A percentile compares a stretch with the other conserved stretches of the same genome.
Evolutionary conservation across 2,329 filamentous ascomycete genomes (phyloP).

Genomic region (Ophiostoma tasmaniense): DNA sequence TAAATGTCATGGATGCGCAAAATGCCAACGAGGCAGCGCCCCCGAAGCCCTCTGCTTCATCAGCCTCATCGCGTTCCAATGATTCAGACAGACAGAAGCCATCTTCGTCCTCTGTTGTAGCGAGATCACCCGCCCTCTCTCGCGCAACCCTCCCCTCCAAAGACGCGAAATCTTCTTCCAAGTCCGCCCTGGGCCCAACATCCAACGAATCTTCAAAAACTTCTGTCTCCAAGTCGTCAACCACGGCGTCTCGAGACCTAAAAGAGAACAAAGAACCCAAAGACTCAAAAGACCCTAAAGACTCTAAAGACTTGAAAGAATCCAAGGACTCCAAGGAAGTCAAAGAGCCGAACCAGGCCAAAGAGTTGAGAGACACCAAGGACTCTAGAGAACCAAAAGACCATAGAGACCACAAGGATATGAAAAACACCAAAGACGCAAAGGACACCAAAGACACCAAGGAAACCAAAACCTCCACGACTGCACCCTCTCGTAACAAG

Average conservation of each 20-base stretch:
- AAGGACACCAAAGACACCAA: not conserved
- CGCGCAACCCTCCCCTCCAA: slow-evolving; percentile 12
- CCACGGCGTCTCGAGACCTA: slow-evolving; percentile 27
- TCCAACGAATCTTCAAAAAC: slow-evolving; percentile 9
- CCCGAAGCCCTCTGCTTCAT: slow-evolving; percentile 50
- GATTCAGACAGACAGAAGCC: slow-evolving; percentile 30
- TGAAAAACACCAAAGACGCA: not conserved
- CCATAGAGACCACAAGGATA: slow-evolving; percentile 24
- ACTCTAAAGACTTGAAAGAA: not conserved
- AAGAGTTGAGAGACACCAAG: not conserved
- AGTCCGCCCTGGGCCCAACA: slow-evolving; percentile 1
- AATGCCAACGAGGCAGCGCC: slow-evolving; percentile 56
- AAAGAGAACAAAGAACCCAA: slow-evolving; percentile 15
- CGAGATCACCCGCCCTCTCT: slow-evolving; percentile 23
- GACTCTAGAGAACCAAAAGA: slow-evolving; percentile 2
- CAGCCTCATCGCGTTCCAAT: slow-evolving; percentile 32
- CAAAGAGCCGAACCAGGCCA: not conserved
- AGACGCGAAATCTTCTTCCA: slow-evolving; percentile 13
- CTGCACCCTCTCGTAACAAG: slow-evolving; percentile 26
- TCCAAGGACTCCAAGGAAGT: not conserved
- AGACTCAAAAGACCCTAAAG: not conserved
- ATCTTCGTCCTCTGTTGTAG: slow-evolving; percentile 21
- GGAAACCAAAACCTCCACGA: slow-evolving; percentile 19
- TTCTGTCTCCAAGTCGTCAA: slow-evolving; percentile 13
- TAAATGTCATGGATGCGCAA: slow-evolving; percentile 62